Conservation (phyloP, 2,329 filamentous ascomycete genomes). For the Beauveria varroae region DNA sequence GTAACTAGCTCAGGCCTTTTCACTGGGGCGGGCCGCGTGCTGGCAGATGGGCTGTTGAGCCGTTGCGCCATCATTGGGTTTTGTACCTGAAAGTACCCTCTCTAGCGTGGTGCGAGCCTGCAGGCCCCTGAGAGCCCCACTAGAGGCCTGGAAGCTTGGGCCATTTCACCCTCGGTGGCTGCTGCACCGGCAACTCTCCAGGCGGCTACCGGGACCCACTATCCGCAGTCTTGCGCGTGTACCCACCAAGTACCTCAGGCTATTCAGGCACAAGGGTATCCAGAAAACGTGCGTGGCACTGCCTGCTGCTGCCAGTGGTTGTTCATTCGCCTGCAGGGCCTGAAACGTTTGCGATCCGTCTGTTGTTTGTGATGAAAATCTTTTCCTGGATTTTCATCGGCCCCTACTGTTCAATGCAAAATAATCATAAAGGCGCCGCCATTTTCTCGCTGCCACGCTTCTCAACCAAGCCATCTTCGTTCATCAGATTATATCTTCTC, state of each 20-base stretch:
- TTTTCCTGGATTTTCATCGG: neutral
- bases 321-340: neutral
- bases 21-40: neutral
- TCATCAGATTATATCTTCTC: neutral
- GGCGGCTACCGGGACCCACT: neutral
- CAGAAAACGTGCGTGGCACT: neutral
- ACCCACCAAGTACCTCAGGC: neutral
- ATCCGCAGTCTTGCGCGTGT: neutral
- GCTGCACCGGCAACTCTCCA: neutral
- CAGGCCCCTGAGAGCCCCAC: neutral
- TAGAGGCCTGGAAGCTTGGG: neutral
- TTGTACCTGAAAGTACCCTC: neutral
- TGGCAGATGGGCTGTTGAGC: neutral
- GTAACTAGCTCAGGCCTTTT: neutral
- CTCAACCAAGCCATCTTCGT: neutral
- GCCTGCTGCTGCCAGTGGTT: neutral
- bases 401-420: neutral
- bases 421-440: neutral
- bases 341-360: constrained; percentile 8
- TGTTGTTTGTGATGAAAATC: neutral
- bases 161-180: neutral
- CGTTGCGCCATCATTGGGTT: neutral
- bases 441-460: neutral
- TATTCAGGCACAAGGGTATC: neutral
- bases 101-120: neutral